Evolutionary conservation across 1,284 basidiomycete species (phyloP).

Genomic region (Hemileia vastatrix): DNA sequence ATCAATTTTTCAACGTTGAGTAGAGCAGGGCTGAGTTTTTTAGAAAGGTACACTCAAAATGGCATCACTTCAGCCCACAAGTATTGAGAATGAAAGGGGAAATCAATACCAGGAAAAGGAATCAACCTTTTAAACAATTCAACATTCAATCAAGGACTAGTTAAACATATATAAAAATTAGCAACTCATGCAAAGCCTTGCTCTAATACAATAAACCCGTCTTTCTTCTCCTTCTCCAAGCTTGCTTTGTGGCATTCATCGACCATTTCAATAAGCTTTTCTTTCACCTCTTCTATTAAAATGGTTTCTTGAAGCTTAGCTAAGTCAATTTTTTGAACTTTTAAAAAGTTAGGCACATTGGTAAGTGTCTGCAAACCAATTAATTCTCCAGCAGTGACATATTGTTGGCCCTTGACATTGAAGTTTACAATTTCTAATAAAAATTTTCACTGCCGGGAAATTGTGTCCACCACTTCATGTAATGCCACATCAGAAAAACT

Average conservation of each 20-base stretch:
- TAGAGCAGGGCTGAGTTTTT: constrained; percentile 86
- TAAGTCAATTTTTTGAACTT: constrained; percentile 93
- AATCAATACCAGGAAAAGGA: constrained; percentile 92
- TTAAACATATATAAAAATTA: constrained; percentile 1
- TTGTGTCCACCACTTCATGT: constrained; percentile 86
- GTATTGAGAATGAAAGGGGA: constrained; percentile 98
- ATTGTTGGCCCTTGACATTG: constrained; percentile 66
- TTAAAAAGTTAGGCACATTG: constrained; percentile 91
- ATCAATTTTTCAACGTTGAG: constrained; percentile 85
- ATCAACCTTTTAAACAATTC: constrained; percentile 51
- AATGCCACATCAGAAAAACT: constrained; percentile 79
- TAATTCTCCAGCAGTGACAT: constrained; percentile 88
- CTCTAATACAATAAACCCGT: constrained; percentile 83
- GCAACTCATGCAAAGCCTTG: constrained; percentile 62
- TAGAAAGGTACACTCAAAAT: constrained; percentile 88
- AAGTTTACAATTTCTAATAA: constrained; percentile 91
- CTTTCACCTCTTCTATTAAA: constrained; percentile 76
- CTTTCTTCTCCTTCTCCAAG: constrained; percentile 60
- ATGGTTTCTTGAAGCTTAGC: constrained; percentile 75
- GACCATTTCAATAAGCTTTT: constrained; percentile 83
- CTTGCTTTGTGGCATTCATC: constrained; percentile 69
- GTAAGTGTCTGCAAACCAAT: constrained; percentile 85
- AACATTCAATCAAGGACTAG: constrained; percentile 47
- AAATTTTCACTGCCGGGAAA: constrained; percentile 63
- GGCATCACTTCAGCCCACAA: constrained; percentile 98